These are phyloP conservation scores for Arctium lappa DNA, from an alignment of 129 eudicot species.

Conservation along the genomic window DNA sequence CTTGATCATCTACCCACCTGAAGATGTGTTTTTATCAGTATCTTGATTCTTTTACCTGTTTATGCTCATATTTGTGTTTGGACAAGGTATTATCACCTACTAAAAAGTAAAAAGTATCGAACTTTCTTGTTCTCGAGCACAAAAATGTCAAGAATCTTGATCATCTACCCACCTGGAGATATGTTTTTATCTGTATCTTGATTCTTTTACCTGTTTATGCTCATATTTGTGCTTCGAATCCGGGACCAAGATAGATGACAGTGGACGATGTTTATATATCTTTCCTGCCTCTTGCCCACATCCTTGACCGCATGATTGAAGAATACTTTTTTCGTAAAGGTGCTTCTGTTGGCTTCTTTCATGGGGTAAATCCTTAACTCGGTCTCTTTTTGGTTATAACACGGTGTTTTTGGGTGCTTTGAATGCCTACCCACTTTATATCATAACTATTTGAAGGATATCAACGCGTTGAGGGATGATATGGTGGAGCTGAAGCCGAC, in stretches of 20 bases:
- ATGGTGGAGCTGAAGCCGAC: constrained; percentile 92
- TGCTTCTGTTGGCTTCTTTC: constrained; percentile 96
- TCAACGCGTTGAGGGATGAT: constrained; percentile 76
- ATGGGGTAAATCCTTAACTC: constrained; percentile 58
- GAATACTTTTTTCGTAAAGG: constrained; percentile 86
- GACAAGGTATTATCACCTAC: no score
- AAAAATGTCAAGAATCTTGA: neutral
- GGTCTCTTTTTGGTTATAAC: neutral
- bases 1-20: neutral
- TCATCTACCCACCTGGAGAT: neutral
- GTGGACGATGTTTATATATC: constrained; percentile 87
- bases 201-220: neutral
- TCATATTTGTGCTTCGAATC: neutral
- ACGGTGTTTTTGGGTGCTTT: neutral
- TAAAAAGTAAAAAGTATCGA: neutral
- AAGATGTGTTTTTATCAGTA: neutral
- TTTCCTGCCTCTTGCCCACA: constrained; percentile 93
- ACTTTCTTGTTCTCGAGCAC: neutral
- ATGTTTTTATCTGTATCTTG: neutral
- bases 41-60: neutral
- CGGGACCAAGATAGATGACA: constrained; percentile 58
- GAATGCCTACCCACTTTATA: neutral
- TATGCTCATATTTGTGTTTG: neutral
- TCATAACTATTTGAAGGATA: constrained; percentile 42
- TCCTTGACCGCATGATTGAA: constrained; percentile 93